Percentiles rank a stretch among this genome's conserved stretches.
Evolutionary conservation across 768 basidiomycete genomes (phyloP).

Genomic region (Tylopilus vinaceipallidus): DNA sequence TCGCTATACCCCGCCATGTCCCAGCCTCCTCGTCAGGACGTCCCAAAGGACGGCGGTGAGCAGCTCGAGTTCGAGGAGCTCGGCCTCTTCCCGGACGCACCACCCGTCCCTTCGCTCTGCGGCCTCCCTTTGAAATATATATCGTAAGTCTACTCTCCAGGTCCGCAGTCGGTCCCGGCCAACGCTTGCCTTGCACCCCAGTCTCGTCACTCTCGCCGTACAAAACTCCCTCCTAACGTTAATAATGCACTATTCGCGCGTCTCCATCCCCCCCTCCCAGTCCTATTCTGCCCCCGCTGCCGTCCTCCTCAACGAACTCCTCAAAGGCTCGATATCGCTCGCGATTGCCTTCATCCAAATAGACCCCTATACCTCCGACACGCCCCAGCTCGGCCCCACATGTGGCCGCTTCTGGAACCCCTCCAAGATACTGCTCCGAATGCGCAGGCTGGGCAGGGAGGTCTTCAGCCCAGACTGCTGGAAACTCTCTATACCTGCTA

Average conservation of each 20-base stretch:
- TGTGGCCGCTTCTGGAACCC: conserved; percentile 37
- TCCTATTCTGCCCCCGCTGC: conserved; percentile 93
- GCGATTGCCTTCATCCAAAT: conserved; percentile 74
- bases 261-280: conserved; percentile 68
- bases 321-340: conserved; percentile 89
- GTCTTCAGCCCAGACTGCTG: conserved; percentile 91
- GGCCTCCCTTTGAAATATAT: conserved; percentile 79
- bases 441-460: conserved; percentile 59
- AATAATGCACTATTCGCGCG: conserved; percentile 96
- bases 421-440: conserved; percentile 40
- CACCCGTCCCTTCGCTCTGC: conserved; percentile 52
- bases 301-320: conserved; percentile 89
- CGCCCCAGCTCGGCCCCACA: conserved; percentile 30
- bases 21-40: conserved; percentile 19
- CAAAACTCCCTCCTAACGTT: conserved; percentile 91
- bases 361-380: conserved; percentile 37
- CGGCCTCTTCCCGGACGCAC: conserved; percentile 38
- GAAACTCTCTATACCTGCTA: conserved; percentile 96
- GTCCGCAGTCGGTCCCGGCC: conserved; percentile 3
- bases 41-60: conserved; percentile 31
- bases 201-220: conserved; percentile 80
- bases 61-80: conserved; percentile 47
- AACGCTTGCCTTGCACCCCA: conserved; percentile 27
- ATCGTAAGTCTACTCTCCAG: conserved; percentile 49
- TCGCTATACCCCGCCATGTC: conserved; percentile 31